Percentiles rank a stretch among this genome's conserved stretches.
Evolutionary conservation across 2,329 filamentous ascomycete species (phyloP).

Genomic region (Diaporthe vaccinii): DNA sequence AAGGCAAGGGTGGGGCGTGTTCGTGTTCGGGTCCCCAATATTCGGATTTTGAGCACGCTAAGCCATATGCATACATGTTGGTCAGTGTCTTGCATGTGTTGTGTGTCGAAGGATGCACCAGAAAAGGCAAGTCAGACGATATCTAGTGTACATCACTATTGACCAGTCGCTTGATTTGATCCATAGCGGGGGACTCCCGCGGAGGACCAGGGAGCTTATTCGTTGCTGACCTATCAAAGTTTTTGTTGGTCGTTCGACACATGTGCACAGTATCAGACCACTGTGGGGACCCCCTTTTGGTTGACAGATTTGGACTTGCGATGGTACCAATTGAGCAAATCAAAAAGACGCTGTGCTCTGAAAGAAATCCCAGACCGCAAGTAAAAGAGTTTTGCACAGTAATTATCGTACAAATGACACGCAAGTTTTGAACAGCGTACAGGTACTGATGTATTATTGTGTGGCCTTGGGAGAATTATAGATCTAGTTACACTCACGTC

Average conservation of each 20-base stretch:
- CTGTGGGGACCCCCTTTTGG: conserved; percentile 23
- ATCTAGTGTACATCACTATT: neutral
- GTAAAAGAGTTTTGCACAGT: neutral
- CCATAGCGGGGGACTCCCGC: neutral
- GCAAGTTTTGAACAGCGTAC: neutral
- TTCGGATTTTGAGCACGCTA: conserved; percentile 24
- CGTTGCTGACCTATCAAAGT: conserved; percentile 2
- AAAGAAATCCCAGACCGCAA: neutral
- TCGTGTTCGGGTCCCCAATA: conserved; percentile 24
- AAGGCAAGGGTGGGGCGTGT: neutral
- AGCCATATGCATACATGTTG: neutral
- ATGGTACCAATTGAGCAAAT: neutral
- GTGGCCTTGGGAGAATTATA: neutral
- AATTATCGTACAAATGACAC: neutral
- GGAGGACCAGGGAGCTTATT: neutral
- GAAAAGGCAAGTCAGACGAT: conserved; percentile 14
- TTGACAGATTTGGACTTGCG: neutral
- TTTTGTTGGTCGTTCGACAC: conserved; percentile 17
- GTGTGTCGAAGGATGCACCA: conserved; percentile 18
- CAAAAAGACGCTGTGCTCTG: too few species aligned
- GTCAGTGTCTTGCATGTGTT: neutral
- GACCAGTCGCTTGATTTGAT: conserved; percentile 17
- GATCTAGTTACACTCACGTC: neutral
- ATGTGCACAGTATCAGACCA: conserved; percentile 26
- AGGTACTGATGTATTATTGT: neutral